Base-by-base conservation (phyloP, 345 rosid genomes). In the Psidium guajava region DNA sequence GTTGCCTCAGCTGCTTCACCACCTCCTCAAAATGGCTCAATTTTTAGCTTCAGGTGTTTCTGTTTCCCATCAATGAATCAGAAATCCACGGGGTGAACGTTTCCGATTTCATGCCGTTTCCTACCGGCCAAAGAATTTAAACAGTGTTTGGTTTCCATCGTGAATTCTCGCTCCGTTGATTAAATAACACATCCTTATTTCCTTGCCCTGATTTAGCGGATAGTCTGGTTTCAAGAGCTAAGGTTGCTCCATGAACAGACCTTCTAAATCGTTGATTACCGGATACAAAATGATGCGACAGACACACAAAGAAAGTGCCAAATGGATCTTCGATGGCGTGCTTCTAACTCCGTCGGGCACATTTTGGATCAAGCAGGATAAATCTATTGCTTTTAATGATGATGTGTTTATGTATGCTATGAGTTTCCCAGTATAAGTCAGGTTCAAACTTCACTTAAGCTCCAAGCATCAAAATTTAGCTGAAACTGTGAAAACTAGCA, bases 11-110 rank as follows among this genome's bases (percentile, higher is more conserved):
- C 51, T 24, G 27, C 81, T 82, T 49, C 61, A 16, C 49, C 84
- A 59, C 52, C 21, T 83, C 56, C 84, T 85, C 84, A 14, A 87
- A 87, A 47, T 85, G 84, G 42, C 83, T 83, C 53, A 85, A 11
- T 51, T 86, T 86, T 88, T 42, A 80, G 82, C 55, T 83, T 47
- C 55, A 84, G 86, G 54, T 81, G 44, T 22, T 85, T 64, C 86
- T 59, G 50, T 49, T 53, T 11, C n/a, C 55, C 9, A 77, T 64
- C 42, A 12, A 54, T 20, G 50, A 75, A 51, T 16, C 36, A 69
- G 47, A 28, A 40, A 84, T 55, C 58, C 25, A 21, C 8, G 58
- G 58, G 24, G 58, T 22, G 58, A 22, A 55, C 11, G 58, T 8
- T 55, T 55, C 75, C 9, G 4, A 64, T 64, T 64, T 11, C 44